phyloP scores from a whole-genome alignment of 2,329 filamentous ascomycete species.

The Catunica adiposa region DNA sequence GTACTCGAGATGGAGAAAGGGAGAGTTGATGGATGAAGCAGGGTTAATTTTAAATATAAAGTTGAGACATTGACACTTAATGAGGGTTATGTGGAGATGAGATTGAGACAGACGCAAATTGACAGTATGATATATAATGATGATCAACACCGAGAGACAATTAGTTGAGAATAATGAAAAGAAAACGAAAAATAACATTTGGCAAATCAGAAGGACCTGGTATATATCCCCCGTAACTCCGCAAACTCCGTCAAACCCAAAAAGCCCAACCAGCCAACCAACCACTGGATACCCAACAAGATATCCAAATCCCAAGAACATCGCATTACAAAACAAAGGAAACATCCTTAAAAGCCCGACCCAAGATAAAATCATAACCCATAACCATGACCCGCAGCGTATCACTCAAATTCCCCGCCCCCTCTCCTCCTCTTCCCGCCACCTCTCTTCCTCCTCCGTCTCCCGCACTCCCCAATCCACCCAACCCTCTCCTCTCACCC shows the following conservation, averaged over 20 bases:
- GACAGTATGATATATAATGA: no score
- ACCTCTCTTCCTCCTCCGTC: conserved; percentile 30
- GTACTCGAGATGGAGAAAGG: no score
- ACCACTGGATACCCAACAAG: background rate
- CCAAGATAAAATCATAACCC: background rate
- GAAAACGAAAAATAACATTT: background rate
- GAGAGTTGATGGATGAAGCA: no score
- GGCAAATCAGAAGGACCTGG: background rate
- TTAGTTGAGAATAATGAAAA: background rate
- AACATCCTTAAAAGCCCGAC: background rate
- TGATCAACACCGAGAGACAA: no score
- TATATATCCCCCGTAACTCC: no score
- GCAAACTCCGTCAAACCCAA: no score
- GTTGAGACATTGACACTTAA: no score
- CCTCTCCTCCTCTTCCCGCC: conserved; percentile 21
- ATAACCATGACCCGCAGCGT: background rate
- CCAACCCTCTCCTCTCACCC: conserved; percentile 61
- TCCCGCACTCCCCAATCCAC: conserved; percentile 45
- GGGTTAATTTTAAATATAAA: no score
- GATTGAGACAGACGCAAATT: no score
- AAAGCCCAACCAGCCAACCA: background rate
- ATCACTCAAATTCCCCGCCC: background rate
- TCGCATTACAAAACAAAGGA: background rate
- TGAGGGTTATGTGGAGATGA: no score
- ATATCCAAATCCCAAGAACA: background rate